Evolutionary conservation across 2,329 filamentous ascomycete genomes (phyloP).

Genomic region (Aspergillus nomiae): DNA sequence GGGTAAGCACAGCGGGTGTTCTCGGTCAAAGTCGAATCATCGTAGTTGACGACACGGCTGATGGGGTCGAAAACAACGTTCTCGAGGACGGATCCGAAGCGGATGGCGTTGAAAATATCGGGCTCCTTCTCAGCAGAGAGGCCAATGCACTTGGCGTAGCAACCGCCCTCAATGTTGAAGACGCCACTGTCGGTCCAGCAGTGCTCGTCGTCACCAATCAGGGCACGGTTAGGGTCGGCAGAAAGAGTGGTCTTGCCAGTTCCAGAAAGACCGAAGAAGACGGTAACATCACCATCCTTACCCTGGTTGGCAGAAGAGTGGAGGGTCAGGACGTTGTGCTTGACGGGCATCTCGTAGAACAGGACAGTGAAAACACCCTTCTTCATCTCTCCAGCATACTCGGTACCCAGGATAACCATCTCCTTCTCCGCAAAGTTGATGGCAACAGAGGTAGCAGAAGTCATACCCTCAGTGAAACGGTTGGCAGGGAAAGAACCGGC

Average conservation of each 20-base stretch:
- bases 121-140: slow-evolving; percentile 98
- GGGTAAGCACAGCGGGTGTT: slow-evolving; percentile 99
- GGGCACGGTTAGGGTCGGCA: slow-evolving; percentile 89
- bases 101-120: slow-evolving; percentile 94
- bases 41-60: slow-evolving; percentile 90
- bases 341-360: slow-evolving; percentile 99
- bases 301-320: slow-evolving; percentile 99
- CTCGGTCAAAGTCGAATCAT: slow-evolving; percentile 91
- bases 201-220: slow-evolving; percentile 99
- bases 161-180: slow-evolving; percentile 99
- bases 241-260: slow-evolving; percentile 99
- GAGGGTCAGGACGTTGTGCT: slow-evolving; percentile 97
- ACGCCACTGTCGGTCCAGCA: slow-evolving; percentile 97
- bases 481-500: slow-evolving; percentile 98
- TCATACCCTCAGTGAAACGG: slow-evolving; percentile 97
- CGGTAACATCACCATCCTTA: slow-evolving; percentile 88
- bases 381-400: slow-evolving; percentile 98
- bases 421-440: slow-evolving; percentile 99
- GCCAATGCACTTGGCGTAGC: slow-evolving; percentile 98
- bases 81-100: slow-evolving; percentile 95
- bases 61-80: slow-evolving; percentile 96
- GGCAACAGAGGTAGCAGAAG: slow-evolving; percentile 92
- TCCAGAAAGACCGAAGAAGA: slow-evolving; percentile 98
- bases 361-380: slow-evolving; percentile 98
- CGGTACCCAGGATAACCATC: slow-evolving; percentile 99